Evolutionary conservation across 768 basidiomycete species (phyloP).

Genomic region (Phaeotremella skinneri): DNA sequence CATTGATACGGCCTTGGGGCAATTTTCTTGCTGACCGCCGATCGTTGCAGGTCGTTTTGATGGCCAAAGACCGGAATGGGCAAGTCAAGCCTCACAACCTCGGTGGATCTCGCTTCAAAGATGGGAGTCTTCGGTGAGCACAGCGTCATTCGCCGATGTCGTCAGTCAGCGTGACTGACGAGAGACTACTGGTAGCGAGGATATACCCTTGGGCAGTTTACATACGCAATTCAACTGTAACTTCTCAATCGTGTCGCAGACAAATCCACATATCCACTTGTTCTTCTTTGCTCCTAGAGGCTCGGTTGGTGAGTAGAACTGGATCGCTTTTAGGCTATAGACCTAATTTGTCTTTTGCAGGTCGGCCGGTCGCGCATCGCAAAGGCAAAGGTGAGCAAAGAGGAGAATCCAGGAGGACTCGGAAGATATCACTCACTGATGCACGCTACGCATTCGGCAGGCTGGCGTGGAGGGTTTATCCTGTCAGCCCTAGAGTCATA

Average conservation of each 20-base stretch:
- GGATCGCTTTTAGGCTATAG: constrained; percentile 18
- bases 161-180: constrained; percentile 15
- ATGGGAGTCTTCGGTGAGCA: constrained; percentile 76
- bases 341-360: constrained; percentile 67
- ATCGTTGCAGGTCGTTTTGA: constrained; percentile 63
- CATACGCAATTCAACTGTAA: constrained; percentile 65
- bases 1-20: background rate
- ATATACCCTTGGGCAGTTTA: constrained; percentile 82
- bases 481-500: constrained; percentile 90
- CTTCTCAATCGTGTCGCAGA: constrained; percentile 89
- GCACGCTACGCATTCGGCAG: constrained; percentile 39
- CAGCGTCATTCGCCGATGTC: background rate
- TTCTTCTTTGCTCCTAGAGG: constrained; percentile 80
- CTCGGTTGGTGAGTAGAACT: constrained; percentile 37
- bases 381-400: constrained; percentile 78
- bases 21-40: background rate
- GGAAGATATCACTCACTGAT: background rate
- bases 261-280: constrained; percentile 77
- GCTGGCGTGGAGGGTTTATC: constrained; percentile 93
- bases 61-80: constrained; percentile 84
- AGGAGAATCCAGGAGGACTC: too few relatives aligned
- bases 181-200: constrained; percentile 60
- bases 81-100: constrained; percentile 86
- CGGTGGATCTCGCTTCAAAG: constrained; percentile 83
- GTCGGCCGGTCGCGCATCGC: constrained; percentile 88